A percentile compares a stretch with the other conserved stretches of the same genome.
phyloP scores from a whole-genome alignment of 257 asterid species.

The Haberlea rhodopensis region DNA sequence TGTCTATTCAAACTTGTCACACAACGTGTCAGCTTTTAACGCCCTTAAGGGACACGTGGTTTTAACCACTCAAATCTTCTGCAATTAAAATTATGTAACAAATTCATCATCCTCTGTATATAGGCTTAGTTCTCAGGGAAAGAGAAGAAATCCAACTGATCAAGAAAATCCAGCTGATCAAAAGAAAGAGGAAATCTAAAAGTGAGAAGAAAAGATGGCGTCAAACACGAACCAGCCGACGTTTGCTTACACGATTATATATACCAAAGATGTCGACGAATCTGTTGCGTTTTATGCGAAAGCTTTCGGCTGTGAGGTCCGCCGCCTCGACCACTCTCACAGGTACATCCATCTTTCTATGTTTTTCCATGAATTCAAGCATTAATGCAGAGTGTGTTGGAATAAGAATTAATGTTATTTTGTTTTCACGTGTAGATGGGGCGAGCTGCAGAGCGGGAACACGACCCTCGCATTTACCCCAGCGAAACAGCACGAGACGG shows the following conservation, averaged over 20 bases:
- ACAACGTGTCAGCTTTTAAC: too few species aligned
- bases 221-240: constrained; percentile 52
- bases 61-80: too few species aligned
- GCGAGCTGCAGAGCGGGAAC: constrained; percentile 77
- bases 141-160: too few species aligned
- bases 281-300: constrained; percentile 63
- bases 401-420: not conserved
- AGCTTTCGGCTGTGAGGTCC: constrained; percentile 72
- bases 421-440: constrained; percentile 53
- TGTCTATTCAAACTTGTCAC: too few species aligned
- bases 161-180: too few species aligned
- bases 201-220: constrained; percentile 34
- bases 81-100: too few species aligned
- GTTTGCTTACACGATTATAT: constrained; percentile 71
- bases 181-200: not conserved
- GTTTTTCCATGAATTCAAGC: not conserved
- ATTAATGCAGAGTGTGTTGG: not conserved
- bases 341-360: constrained; percentile 29
- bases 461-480: constrained; percentile 92
- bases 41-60: too few species aligned
- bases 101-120: too few species aligned
- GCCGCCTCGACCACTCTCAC: constrained; percentile 60
- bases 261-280: constrained; percentile 69
- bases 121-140: too few species aligned
- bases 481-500: constrained; percentile 73